phyloP scores from a whole-genome alignment of 257 asterid species.

The Penstemon davidsonii region DNA sequence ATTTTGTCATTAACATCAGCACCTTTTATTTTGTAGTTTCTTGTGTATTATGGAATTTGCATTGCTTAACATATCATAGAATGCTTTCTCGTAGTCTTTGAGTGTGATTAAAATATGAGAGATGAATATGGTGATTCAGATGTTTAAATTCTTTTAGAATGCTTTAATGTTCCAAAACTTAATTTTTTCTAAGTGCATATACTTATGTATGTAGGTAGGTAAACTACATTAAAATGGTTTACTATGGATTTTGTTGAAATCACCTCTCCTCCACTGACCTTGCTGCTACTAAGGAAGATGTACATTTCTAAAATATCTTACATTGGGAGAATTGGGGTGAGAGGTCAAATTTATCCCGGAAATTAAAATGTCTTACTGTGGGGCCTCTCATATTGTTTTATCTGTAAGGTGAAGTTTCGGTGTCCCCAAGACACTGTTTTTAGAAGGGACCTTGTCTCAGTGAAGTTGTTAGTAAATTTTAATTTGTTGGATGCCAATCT shows the following conservation, averaged over 20 bases:
- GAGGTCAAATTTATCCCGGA: neutral
- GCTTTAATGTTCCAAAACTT: conserved; percentile 13
- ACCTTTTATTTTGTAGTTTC: conserved; percentile 16
- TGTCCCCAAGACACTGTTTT: conserved; percentile 16
- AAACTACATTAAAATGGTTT: no score
- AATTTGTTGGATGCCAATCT: conserved; percentile 13
- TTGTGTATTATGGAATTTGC: conserved; percentile 5
- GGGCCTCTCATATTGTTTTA: neutral
- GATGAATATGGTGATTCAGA: conserved; percentile 15
- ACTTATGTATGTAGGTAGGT: no score
- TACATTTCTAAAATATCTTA: no score
- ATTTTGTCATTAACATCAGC: conserved; percentile 13
- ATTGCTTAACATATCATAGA: conserved; percentile 7
- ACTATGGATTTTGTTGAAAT: no score
- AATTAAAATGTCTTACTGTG: neutral
- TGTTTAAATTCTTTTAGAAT: conserved; percentile 2
- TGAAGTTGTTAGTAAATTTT: conserved; percentile 21
- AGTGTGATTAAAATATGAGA: neutral
- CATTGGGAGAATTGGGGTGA: no score
- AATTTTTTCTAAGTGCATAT: neutral
- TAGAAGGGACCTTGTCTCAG: conserved; percentile 10
- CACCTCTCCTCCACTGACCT: no score
- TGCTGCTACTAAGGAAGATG: no score
- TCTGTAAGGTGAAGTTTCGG: conserved; percentile 11
- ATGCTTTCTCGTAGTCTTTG: conserved; percentile 19